Conservation (phyloP, 306 rosid genomes). For the Coriaria nepalensis region DNA sequence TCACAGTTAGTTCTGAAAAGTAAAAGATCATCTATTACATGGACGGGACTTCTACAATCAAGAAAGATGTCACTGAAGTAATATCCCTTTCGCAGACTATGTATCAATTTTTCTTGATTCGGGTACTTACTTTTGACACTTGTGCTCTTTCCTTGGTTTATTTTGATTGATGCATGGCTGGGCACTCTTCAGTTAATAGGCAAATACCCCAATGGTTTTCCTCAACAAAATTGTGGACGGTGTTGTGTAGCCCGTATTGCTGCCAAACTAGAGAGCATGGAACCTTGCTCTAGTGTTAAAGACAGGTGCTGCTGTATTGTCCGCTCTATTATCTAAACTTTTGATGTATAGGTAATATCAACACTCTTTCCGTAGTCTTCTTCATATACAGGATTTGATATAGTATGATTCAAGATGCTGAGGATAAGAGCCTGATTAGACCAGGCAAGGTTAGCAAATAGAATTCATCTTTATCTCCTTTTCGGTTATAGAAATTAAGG, state of each 20-base stretch:
- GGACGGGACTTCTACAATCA: slow-evolving; percentile 48
- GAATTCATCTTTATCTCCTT: background rate
- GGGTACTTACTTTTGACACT: background rate
- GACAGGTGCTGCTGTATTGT: slow-evolving; percentile 30
- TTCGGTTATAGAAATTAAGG: background rate
- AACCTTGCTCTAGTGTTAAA: slow-evolving; percentile 65
- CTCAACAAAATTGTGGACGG: slow-evolving; percentile 63
- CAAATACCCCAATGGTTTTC: slow-evolving; percentile 56
- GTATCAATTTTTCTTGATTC: background rate
- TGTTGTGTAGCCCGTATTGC: slow-evolving; percentile 57
- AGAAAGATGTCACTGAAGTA: slow-evolving; percentile 70
- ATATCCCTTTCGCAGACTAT: slow-evolving; percentile 3
- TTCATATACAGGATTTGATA: slow-evolving; percentile 37
- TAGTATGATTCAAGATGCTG: slow-evolving; percentile 82
- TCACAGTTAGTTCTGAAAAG: slow-evolving; percentile 13
- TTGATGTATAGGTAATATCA: background rate
- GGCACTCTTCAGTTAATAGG: slow-evolving; percentile 41
- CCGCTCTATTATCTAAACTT: slow-evolving; percentile 1
- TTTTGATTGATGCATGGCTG: slow-evolving; percentile 7
- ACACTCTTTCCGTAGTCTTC: slow-evolving; percentile 1
- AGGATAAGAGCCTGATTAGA: slow-evolving; percentile 58
- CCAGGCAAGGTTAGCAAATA: slow-evolving; percentile 60
- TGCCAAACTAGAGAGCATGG: slow-evolving; percentile 67
- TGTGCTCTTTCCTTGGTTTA: slow-evolving; percentile 1
- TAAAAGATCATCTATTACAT: slow-evolving; percentile 13